phyloP scores from a whole-genome alignment of 176 grass and related monocot species.

The Microstegium vimineum region DNA sequence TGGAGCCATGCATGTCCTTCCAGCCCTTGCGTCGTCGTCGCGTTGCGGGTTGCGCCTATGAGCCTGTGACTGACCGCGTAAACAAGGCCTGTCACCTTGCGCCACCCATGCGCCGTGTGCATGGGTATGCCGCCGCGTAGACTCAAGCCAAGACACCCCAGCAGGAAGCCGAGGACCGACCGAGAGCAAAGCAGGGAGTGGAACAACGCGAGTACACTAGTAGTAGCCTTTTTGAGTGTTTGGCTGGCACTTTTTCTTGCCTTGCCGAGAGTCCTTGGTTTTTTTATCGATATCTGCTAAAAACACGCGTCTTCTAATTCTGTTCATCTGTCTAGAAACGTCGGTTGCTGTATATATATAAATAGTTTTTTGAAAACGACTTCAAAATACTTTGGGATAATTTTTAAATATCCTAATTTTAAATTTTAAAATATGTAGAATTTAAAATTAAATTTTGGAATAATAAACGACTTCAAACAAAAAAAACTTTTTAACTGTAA shows the following conservation, averaged over 20 bases:
- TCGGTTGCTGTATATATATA: not conserved
- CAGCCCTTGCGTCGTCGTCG: not conserved
- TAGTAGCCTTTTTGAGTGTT: not conserved
- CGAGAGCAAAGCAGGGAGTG: not conserved
- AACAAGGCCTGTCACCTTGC: constrained; percentile 1
- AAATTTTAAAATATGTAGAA: no score
- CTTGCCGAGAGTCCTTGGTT: not conserved
- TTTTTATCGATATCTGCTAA: not conserved
- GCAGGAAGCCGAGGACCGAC: no score
- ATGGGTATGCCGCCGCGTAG: not conserved
- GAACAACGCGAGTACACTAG: no score
- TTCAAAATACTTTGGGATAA: no score
- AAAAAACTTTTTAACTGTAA: no score
- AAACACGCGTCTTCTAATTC: not conserved
- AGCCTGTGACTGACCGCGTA: constrained; percentile 9
- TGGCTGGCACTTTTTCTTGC: not conserved
- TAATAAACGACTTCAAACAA: no score
- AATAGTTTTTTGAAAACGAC: no score
- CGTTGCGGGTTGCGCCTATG: not conserved
- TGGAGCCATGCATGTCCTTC: no score
- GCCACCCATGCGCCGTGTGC: not conserved
- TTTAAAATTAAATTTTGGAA: no score
- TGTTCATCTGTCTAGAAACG: not conserved
- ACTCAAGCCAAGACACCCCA: not conserved
- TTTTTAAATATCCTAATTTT: no score